Evolutionary conservation across 352 stramenopile species (phyloP), one percentile per base, ranked within the genome.

Genomic region (Phytophthora niederhauseri): DNA sequence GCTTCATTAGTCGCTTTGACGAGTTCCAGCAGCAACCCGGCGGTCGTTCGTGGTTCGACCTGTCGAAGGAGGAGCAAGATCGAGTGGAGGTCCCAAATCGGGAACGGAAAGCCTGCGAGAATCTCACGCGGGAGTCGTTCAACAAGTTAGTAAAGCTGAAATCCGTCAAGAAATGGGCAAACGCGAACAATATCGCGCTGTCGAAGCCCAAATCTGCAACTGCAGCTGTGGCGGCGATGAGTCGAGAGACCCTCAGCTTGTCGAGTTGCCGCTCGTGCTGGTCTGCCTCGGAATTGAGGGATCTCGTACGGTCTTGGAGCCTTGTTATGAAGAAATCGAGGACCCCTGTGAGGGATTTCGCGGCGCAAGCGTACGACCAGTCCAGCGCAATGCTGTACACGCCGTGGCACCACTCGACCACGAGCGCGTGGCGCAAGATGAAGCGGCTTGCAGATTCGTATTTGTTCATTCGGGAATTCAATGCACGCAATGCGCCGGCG

Each of bases 341-440:
- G 3, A 58, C 43, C 20, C 48, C 28, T 8, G 31, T 69, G 3
- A 26, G 22, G 8, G 8, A 9, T n/a, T 76, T 69, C 30, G 50
- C 50, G 15, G 11, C 24, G 7, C 43, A 65, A 15, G 53, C 19
- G 14, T 72, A 61, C 36, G 46, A 58, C 9, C 9, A 62, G 31
- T 62, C 63, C 0, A 9, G 30, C 3, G 63, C 53, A 38, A 57
- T 14, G n/a, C 48, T 34, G 2, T 75, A 65, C n/a, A 64, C 68
- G 15, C 57, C 63, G 2, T 57, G 48, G 43, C 64, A 34, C 43
- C 64, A 66, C 15, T 72, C 64, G 8, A 50, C 57, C 5, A 28
- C 59, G n/a, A 71, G 48, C 34, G 34, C 64, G 24, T 72, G 64
- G 64, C 34, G 64, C 11, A 76, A 76, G 55, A 72, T 76, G 64